Base-by-base conservation (phyloP, 2,329 filamentous ascomycete genomes). In the Fonsecaea multimorphosa region DNA sequence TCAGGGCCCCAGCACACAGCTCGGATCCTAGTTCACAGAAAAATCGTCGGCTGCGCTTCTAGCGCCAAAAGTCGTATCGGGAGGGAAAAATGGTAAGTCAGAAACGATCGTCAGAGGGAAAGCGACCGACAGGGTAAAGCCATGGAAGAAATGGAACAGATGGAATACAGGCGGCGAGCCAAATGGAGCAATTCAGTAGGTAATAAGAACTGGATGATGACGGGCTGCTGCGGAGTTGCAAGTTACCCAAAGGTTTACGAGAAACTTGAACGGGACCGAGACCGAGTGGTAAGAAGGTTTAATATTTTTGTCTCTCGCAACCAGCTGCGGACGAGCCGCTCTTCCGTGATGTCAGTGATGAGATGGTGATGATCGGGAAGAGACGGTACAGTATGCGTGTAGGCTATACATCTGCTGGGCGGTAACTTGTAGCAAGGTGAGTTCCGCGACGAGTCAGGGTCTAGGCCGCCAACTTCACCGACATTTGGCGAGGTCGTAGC, bases 181-280 rank as follows among this genome's bases (percentile, higher is more conserved):
- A 52, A 49, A 55, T 61, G 24, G 51, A 58, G 52, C 52, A 67
- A 67, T 61, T 32, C 57, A 40, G 62, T 69, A 67, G 62, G 67
- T 69, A 69, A 69, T 67, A 57, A 51, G 64, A 69, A 69, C 56
- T 62, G 51, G 40, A 36, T 58, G 61, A 69, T 67, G 61, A 69
- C 64, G 67, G 64, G 19, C 44, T 58, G 52, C 51, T 34, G 64
- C 63, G 67, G 57, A 64, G 58, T 36, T 63, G 58, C 54, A 54
- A 44, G 58, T 24, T 34, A 22, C 40, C 38, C 49, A 55, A 60
- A 27, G 24, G 19, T 44, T 60, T 52, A 59, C 57, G 57, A 51
- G 40, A 59, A 27, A 27, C 57, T 27, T 32, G 27, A 34, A 34
- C 32, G 32, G 32, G 32, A 34, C 32, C 32, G 32, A 12, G 32